A percentile compares a stretch with the other conserved stretches of the same genome.
Evolutionary conservation across 1,139 yeast species (phyloP).

Genomic region (Taphrina populina): DNA sequence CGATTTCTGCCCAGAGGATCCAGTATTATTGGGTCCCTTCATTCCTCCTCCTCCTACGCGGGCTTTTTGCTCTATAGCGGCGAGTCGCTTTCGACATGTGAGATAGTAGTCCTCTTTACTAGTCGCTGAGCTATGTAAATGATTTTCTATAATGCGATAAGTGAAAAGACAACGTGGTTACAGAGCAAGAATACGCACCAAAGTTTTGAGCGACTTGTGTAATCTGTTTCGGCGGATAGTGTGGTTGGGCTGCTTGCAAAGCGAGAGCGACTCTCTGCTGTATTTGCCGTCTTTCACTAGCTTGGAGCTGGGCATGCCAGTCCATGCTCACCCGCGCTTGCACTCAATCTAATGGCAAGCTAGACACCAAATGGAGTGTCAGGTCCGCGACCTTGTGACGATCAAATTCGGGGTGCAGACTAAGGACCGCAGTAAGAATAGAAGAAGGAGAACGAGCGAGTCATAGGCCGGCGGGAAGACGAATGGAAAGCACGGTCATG

Average conservation of each 20-base stretch:
- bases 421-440: no score
- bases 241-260: slow-evolving; percentile 16
- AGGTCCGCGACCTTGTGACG: no score
- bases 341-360: no score
- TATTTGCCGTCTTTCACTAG: slow-evolving; percentile 10
- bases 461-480: no score
- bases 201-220: slow-evolving; percentile 29
- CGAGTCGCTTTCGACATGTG: slow-evolving; percentile 19
- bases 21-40: slow-evolving; percentile 5
- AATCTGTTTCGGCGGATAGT: slow-evolving; percentile 29
- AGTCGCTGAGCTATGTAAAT: slow-evolving; percentile 16
- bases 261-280: slow-evolving; percentile 20
- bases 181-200: slow-evolving; percentile 5
- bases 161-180: no score
- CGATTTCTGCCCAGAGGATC: not conserved
- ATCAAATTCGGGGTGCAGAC: no score
- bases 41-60: not conserved
- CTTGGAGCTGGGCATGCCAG: slow-evolving; percentile 20
- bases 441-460: no score
- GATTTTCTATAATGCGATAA: slow-evolving; percentile 7
- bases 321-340: no score
- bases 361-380: no score
- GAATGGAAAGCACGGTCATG: no score
- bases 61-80: slow-evolving; percentile 20
- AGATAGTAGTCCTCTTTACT: slow-evolving; percentile 30